phyloP scores from a whole-genome alignment of 495 filamentous ascomycete species.

The Penicillium coprophilum region DNA sequence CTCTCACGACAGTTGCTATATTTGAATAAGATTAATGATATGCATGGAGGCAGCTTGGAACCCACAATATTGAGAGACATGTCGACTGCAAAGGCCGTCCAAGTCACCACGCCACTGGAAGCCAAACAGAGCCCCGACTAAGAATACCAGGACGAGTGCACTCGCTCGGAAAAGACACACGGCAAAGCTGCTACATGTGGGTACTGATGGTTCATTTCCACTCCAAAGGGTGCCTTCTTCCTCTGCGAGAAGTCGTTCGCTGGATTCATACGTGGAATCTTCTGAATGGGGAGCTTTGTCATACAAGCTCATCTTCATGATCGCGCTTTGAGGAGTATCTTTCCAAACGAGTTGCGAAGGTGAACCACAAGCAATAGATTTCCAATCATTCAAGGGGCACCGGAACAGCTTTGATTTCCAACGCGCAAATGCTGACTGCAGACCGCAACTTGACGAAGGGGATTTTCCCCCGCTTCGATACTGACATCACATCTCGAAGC shows the following conservation, averaged over 20 bases:
- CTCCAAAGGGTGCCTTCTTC: conserved; percentile 17
- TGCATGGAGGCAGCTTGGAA: too few species aligned
- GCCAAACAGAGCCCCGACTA: conserved; percentile 22
- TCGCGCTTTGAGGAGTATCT: neutral
- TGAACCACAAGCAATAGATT: neutral
- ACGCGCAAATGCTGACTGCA: neutral
- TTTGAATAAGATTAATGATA: neutral
- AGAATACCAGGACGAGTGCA: conserved; percentile 10
- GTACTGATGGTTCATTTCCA: neutral
- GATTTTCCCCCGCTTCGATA: neutral
- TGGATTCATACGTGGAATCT: neutral
- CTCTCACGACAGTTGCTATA: conserved; percentile 36
- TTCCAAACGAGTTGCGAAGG: neutral
- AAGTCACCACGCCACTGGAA: conserved; percentile 28
- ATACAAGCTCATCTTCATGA: conserved; percentile 2
- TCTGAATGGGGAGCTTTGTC: conserved; percentile 1
- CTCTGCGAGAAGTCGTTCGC: conserved; percentile 18
- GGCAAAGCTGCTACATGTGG: neutral
- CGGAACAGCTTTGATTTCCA: neutral
- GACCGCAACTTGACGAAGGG: conserved; percentile 15
- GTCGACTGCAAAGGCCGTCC: conserved; percentile 18
- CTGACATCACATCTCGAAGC: neutral
- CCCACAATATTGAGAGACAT: conserved; percentile 32
- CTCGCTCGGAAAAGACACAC: conserved; percentile 1
- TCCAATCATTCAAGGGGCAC: neutral